phyloP scores from a whole-genome alignment of 257 asterid genomes.

The Nyctanthes arbortristis region DNA sequence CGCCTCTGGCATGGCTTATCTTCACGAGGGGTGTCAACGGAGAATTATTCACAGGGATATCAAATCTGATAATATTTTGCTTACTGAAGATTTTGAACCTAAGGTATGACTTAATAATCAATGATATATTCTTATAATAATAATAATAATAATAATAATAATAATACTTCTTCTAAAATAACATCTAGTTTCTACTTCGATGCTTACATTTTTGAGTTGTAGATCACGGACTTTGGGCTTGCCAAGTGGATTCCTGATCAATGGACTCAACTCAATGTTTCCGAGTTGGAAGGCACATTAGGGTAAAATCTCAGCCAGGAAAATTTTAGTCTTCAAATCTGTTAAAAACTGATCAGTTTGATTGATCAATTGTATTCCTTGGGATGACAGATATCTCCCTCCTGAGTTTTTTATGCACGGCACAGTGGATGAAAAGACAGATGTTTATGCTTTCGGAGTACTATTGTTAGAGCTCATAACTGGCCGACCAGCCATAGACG shows the following conservation, averaged over 20 bases:
- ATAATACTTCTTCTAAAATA: no score
- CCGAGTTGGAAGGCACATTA: conserved; percentile 92
- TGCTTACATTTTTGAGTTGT: conserved; percentile 31
- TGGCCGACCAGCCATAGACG: conserved; percentile 93
- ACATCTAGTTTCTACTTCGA: conserved; percentile 10
- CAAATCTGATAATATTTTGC: conserved; percentile 86
- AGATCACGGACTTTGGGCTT: conserved; percentile 96
- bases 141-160: no score
- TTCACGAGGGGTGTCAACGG: conserved; percentile 92
- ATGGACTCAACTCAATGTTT: conserved; percentile 86
- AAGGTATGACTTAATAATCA: no score
- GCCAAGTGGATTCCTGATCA: conserved; percentile 99
- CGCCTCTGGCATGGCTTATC: conserved; percentile 83
- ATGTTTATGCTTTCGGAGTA: conserved; percentile 92
- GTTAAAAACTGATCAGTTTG: neutral
- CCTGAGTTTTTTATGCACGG: conserved; percentile 96
- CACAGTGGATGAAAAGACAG: conserved; percentile 85
- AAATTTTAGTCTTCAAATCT: neutral
- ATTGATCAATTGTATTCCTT: conserved; percentile 16
- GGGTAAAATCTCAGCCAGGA: conserved; percentile 43
- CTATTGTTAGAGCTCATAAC: conserved; percentile 71
- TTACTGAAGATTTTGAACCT: conserved; percentile 81
- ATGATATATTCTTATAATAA: no score
- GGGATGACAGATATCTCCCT: conserved; percentile 78
- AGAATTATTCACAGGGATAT: conserved; percentile 92